These are phyloP conservation scores for Saposhnikovia divaricata DNA, from an alignment of 129 eudicot species.

Conservation along the genomic window DNA sequence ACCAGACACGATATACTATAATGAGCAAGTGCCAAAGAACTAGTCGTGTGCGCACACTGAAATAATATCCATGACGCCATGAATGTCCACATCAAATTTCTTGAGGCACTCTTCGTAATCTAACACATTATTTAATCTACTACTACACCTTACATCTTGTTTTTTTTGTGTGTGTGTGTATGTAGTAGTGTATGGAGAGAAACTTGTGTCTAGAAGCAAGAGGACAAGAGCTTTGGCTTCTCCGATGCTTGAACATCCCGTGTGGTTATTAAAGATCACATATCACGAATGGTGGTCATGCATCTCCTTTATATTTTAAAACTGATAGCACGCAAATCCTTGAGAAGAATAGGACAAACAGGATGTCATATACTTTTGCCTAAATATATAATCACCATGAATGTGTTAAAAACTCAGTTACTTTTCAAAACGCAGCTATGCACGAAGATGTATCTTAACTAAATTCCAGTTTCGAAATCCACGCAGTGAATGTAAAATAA, in stretches of 20 bases:
- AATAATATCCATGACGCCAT: conserved; percentile 1
- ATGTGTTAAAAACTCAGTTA: no score
- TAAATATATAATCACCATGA: neutral
- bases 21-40: neutral
- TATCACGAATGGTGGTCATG: conserved; percentile 4
- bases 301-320: neutral
- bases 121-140: neutral
- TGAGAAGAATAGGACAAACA: neutral
- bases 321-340: conserved; percentile 5
- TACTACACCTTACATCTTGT: neutral
- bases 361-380: neutral
- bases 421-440: no score
- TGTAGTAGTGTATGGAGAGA: neutral
- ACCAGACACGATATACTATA: neutral
- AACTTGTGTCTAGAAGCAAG: neutral
- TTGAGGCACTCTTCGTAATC: neutral
- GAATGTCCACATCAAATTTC: neutral
- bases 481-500: neutral
- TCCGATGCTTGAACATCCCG: conserved; percentile 15
- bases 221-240: conserved; percentile 15
- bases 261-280: conserved; percentile 12
- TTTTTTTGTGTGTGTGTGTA: neutral
- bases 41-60: neutral
- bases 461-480: neutral
- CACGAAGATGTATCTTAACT: neutral